Base-by-base conservation (phyloP, 495 filamentous ascomycete genomes). In the Podospora comata region DNA sequence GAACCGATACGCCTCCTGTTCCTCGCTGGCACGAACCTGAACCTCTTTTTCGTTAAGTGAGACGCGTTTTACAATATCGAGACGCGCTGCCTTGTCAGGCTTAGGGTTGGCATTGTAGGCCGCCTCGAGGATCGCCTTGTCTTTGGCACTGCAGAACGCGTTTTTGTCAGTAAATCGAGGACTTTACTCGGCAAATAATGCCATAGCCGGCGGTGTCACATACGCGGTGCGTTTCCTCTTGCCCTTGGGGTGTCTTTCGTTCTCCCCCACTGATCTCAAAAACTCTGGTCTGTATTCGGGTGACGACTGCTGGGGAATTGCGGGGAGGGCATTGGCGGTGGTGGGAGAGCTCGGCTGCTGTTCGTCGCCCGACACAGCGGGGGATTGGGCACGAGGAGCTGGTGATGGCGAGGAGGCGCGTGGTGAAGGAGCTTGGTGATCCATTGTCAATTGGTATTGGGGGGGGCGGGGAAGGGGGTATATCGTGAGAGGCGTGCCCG, bases 1-100 rank as follows among this genome's bases (percentile, higher is more conserved):
- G 9, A n/a, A 30, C n/a, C 27, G 53, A 61, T 60, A 64, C 71
- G 71, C 71, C 68, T 73, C 62, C 28, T 60, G 34, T 62, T 48
- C 58, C 54, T 44, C 54, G 30, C n/a, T 34, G 66, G 39, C 39
- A 82, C 90, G 84, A 73, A 97, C 95, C 87, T 98, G 96, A 19
- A 98, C 92, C 83, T 97, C 94, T 78, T 97, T 97, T 80, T 99
- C 95, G 69, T 91, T 95, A 72, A 99, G 85, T 59, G 91, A 89
- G 65, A 98, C 96, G 75, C 87, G 88, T 78, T 85, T 87, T 65
- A 94, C 90, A 67, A 99, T 92, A 72, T 89, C 90, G 58, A 90
- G 84, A 75, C 95, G 91, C 74, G 91, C 89, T 18, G 88, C 84
- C 79, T 97, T 97, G 82, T 98, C 95, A 64, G 96, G 96, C 76